phyloP scores from a whole-genome alignment of 805 yeast species.

The Candida ascalaphidarum region DNA sequence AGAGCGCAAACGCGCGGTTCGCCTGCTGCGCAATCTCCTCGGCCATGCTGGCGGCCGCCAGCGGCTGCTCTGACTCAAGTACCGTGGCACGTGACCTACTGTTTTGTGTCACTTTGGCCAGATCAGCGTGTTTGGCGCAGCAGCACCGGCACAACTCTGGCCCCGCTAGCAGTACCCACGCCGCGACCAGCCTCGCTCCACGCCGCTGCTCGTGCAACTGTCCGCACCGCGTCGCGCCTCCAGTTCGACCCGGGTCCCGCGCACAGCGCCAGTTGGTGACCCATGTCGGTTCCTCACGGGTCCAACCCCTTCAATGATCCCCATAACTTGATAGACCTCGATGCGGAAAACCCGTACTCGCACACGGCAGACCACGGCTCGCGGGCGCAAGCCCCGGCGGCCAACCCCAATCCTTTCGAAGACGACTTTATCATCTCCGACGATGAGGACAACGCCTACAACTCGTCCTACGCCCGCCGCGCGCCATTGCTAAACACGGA shows the following conservation, averaged over 20 bases:
- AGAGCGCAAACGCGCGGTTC: constrained; percentile 70
- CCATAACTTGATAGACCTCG: constrained; percentile 25
- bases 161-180: too few relatives aligned
- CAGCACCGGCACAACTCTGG: too few relatives aligned
- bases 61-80: neutral
- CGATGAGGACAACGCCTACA: constrained; percentile 18
- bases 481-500: constrained; percentile 19
- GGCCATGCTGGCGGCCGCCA: constrained; percentile 49
- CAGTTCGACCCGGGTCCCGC: too few relatives aligned
- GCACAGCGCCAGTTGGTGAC: too few relatives aligned
- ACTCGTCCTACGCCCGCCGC: constrained; percentile 8
- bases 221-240: too few relatives aligned
- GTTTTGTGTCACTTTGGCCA: too few relatives aligned
- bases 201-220: too few relatives aligned
- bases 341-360: constrained; percentile 4
- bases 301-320: constrained; percentile 11
- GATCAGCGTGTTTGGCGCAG: too few relatives aligned
- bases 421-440: constrained; percentile 28
- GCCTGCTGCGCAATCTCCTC: constrained; percentile 76
- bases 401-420: constrained; percentile 19
- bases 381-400: neutral
- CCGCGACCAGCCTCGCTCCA: too few relatives aligned
- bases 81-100: neutral
- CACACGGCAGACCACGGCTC: neutral
- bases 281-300: too few relatives aligned